Evolutionary conservation across 192 early-diverging fungal genomes (phyloP).

Genomic region (Coemansia sp.): DNA sequence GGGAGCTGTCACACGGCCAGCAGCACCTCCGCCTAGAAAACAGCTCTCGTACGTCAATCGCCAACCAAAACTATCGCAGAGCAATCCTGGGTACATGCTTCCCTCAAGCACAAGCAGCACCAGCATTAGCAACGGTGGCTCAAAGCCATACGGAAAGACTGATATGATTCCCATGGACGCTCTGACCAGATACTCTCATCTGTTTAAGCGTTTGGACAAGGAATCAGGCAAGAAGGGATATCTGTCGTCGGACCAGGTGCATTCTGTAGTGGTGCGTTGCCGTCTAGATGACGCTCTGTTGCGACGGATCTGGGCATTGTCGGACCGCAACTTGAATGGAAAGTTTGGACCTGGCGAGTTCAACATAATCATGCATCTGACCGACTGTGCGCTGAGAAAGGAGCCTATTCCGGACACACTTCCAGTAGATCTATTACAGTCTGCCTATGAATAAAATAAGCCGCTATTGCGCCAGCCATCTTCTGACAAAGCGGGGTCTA

Average conservation of each 20-base stretch:
- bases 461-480: conserved; percentile 8
- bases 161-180: conserved; percentile 17
- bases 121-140: not conserved
- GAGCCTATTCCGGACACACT: conserved; percentile 33
- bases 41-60: conserved; percentile 5
- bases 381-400: conserved; percentile 24
- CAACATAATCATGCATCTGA: conserved; percentile 40
- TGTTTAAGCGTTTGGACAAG: conserved; percentile 34
- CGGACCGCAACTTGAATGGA: conserved; percentile 37
- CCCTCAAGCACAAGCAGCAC: not conserved
- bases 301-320: conserved; percentile 33
- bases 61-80: not conserved
- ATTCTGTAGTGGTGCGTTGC: conserved; percentile 23
- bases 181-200: conserved; percentile 18
- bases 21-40: not conserved
- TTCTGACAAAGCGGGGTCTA: not conserved
- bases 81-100: conserved; percentile 2
- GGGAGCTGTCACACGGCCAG: not conserved
- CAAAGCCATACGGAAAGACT: not conserved
- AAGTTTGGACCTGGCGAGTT: conserved; percentile 42
- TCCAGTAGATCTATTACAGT: conserved; percentile 31
- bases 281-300: conserved; percentile 28
- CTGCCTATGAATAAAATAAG: conserved; percentile 17
- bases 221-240: conserved; percentile 20
- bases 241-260: conserved; percentile 21